Conservation (phyloP, 805 yeast species). For the Isabelozyma gotoi region DNA sequence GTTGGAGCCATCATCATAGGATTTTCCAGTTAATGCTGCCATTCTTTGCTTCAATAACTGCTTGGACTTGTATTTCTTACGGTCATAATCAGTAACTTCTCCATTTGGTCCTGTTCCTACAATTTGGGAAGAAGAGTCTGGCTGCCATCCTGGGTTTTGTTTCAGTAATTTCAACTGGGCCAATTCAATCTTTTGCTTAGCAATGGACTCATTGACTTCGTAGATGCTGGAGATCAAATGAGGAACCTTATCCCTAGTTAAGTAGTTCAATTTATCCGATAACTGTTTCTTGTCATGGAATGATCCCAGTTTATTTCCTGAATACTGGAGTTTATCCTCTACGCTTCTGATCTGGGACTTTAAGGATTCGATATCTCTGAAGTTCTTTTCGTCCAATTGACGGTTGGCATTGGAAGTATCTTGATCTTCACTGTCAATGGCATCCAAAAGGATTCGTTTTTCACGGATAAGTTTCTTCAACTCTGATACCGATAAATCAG, state of each 20-base stretch:
- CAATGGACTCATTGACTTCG: conserved; percentile 65
- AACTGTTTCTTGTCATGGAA: conserved; percentile 50
- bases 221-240: conserved; percentile 62
- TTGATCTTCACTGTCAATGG: conserved; percentile 66
- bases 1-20: conserved; percentile 38
- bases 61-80: conserved; percentile 75
- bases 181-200: conserved; percentile 62
- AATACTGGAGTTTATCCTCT: conserved; percentile 37
- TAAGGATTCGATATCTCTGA: conserved; percentile 60
- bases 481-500: conserved; percentile 48
- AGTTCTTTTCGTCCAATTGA: conserved; percentile 38
- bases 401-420: conserved; percentile 34
- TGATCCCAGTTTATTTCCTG: conserved; percentile 30
- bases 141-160: conserved; percentile 64
- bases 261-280: conserved; percentile 53
- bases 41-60: conserved; percentile 80
- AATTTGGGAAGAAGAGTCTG: conserved; percentile 38
- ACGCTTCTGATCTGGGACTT: conserved; percentile 56
- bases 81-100: conserved; percentile 77
- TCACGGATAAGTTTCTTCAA: conserved; percentile 69
- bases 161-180: conserved; percentile 54
- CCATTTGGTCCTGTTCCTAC: conserved; percentile 88
- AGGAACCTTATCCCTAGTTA: conserved; percentile 70
- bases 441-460: conserved; percentile 67
- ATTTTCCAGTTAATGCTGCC: conserved; percentile 88